These are phyloP conservation scores for Coix lacrymajobi DNA, from an alignment of 176 grass and related monocot genomes.

Conservation along the genomic window DNA sequence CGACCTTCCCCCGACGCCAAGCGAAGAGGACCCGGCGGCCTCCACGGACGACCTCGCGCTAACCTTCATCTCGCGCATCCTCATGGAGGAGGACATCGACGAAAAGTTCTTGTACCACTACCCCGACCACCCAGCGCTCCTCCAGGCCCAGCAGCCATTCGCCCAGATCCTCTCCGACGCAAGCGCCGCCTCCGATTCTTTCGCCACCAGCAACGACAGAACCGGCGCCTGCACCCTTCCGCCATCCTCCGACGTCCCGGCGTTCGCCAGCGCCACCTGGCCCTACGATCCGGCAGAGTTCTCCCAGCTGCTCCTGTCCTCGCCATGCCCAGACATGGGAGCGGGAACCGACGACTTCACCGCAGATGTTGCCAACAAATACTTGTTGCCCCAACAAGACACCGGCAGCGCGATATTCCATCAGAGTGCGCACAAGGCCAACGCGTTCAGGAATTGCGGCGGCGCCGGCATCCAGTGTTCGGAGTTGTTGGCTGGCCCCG, in stretches of 20 bases:
- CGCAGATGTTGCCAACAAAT: not conserved
- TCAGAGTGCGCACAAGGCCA: too few species aligned
- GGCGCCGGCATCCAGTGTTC: too few species aligned
- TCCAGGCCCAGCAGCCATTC: slow-evolving; percentile 29
- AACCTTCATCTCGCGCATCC: not conserved
- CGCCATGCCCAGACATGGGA: not conserved
- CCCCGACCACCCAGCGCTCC: not conserved
- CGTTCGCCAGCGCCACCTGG: not conserved
- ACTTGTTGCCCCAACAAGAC: not conserved
- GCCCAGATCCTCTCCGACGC: slow-evolving; percentile 37
- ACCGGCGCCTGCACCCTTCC: not conserved
- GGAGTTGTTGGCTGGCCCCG: not conserved
- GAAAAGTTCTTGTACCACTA: not conserved
- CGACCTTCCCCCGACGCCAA: not conserved
- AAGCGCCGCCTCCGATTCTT: not conserved
- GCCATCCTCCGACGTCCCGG: not conserved
- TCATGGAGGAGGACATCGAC: not conserved
- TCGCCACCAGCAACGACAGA: not conserved
- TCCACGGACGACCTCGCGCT: not conserved
- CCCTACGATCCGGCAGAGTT: slow-evolving; percentile 2
- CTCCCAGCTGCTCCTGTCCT: not conserved
- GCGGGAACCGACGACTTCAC: not conserved
- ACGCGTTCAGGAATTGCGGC: too few species aligned
- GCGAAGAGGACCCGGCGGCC: not conserved
- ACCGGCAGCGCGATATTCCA: too few species aligned